Percentiles rank a stretch among this genome's conserved stretches.
Evolutionary conservation across 1,284 basidiomycete species (phyloP).

Genomic region (Cutaneotrichosporon spelunceum): DNA sequence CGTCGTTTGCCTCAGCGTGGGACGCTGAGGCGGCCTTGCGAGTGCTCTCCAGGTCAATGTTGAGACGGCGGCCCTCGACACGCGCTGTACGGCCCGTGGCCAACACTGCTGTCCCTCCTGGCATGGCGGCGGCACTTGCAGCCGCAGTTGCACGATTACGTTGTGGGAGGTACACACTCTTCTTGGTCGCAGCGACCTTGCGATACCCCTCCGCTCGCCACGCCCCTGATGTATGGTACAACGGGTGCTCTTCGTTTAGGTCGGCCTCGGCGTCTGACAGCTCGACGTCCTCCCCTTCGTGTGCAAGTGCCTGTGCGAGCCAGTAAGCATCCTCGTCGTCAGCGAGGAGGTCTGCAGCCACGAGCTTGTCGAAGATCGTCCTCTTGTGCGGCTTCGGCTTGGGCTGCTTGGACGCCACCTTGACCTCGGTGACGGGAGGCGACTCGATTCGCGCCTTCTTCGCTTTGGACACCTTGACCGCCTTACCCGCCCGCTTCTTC

Average conservation of each 20-base stretch:
- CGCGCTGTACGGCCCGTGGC: slow-evolving; percentile 86
- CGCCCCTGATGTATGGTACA: slow-evolving; percentile 36
- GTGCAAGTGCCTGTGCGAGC: slow-evolving; percentile 61
- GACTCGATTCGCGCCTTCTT: slow-evolving; percentile 19
- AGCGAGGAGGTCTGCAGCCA: slow-evolving; percentile 59
- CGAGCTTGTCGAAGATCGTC: slow-evolving; percentile 37
- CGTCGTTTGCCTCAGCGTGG: slow-evolving; percentile 53
- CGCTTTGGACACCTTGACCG: slow-evolving; percentile 14
- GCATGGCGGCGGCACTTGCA: slow-evolving; percentile 34
- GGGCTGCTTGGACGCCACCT: slow-evolving; percentile 18
- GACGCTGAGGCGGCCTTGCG: slow-evolving; percentile 55
- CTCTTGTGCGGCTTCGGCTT: slow-evolving; percentile 27
- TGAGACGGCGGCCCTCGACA: slow-evolving; percentile 87
- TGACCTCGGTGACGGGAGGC: slow-evolving; percentile 36
- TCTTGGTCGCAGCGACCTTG: slow-evolving; percentile 87
- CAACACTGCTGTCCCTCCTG: slow-evolving; percentile 25
- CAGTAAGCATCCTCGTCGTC: slow-evolving; percentile 93
- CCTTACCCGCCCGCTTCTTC: slow-evolving; percentile 36
- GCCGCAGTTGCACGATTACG: slow-evolving; percentile 57
- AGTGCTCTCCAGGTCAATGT: slow-evolving; percentile 92
- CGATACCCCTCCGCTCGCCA: slow-evolving; percentile 87
- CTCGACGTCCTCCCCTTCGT: slow-evolving; percentile 44
- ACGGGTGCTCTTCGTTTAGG: slow-evolving; percentile 33
- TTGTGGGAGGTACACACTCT: slow-evolving; percentile 73
- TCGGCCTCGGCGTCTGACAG: slow-evolving; percentile 30